Evolutionary conservation across 2,329 filamentous ascomycete species (phyloP), one percentile per base, ranked within the genome.

Genomic region (Drechmeria coniospora): DNA sequence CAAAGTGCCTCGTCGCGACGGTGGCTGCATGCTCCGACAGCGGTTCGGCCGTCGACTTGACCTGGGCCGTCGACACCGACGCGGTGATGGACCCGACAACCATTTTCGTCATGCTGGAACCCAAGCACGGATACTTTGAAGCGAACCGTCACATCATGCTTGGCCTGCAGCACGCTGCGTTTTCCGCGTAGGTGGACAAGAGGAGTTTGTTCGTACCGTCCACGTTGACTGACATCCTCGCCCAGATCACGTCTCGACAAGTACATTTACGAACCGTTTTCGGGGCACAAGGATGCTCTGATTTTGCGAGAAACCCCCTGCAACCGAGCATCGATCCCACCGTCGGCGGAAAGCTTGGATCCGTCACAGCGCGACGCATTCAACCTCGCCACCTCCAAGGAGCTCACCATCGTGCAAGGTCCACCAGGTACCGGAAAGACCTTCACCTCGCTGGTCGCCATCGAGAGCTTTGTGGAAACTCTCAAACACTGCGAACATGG

Each of bases 401-500:
- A 70, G 25, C 44, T 93, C 1, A 71, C 81, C 0, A 73, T 93
- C 18, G 53, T 93, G 0, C 86, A 93, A 54, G 86, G 86, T 0
- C 84, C 84, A 8, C 84, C 83, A 0, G 68, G 68, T 0, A 71
- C 66, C 0, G 68, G 68, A 4, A 94, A 94, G 45, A 94, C 86
- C 0, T 78, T 78, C 37, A 78, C 84, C 0, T 90, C 82, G 0
- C 70, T 87, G 2, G 56, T 74, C 15, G 77, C 78, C 0, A 49
- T 94, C 8, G 37, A 48, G 10, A 50, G 45, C 17, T 36, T 42
- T 3, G 27, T 51, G 2, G 70, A 68, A 25, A 59, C 76, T 2
- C 56, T 86, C 29, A 62, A 69, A 42, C 45, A 48, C 2, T 41
- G 45, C 2, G 57, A 51, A 0, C 70, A 76, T 32, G 25, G 23